phyloP scores from a whole-genome alignment of 345 rosid species.

The Hibiscus tridactylites region DNA sequence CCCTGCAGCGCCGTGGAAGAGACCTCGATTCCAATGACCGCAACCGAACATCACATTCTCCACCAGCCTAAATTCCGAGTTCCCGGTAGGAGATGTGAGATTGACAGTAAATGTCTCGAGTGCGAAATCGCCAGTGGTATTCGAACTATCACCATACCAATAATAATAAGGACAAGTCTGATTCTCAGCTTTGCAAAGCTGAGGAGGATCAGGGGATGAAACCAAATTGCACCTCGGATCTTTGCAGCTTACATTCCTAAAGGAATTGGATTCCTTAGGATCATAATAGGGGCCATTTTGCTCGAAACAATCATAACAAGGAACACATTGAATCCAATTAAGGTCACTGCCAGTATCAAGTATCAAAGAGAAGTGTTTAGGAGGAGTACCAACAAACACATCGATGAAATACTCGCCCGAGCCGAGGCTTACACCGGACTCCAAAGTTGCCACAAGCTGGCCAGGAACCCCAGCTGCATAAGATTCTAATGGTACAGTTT shows the following conservation, averaged over 20 bases:
- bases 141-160: conserved; percentile 85
- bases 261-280: conserved; percentile 57
- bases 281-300: conserved; percentile 72
- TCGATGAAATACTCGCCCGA: conserved; percentile 95
- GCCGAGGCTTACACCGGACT: conserved; percentile 75
- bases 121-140: conserved; percentile 81
- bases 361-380: conserved; percentile 80
- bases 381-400: conserved; percentile 85
- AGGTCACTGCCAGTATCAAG: conserved; percentile 97
- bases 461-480: conserved; percentile 26
- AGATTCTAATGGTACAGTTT: conserved; percentile 28
- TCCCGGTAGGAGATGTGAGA: conserved; percentile 37
- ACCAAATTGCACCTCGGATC: conserved; percentile 67
- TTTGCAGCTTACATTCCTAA: conserved; percentile 49
- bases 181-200: conserved; percentile 48
- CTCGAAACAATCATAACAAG: conserved; percentile 83
- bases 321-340: conserved; percentile 86
- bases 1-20: conserved; percentile 79
- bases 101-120: conserved; percentile 73
- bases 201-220: conserved; percentile 60
- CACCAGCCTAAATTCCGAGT: conserved; percentile 37
- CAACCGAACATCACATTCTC: conserved; percentile 86
- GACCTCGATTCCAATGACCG: conserved; percentile 90
- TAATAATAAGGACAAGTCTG: conserved; percentile 84
- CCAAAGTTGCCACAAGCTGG: conserved; percentile 73